Conservation (phyloP, 2,329 filamentous ascomycete species). For the Cytospora schulzeri region DNA sequence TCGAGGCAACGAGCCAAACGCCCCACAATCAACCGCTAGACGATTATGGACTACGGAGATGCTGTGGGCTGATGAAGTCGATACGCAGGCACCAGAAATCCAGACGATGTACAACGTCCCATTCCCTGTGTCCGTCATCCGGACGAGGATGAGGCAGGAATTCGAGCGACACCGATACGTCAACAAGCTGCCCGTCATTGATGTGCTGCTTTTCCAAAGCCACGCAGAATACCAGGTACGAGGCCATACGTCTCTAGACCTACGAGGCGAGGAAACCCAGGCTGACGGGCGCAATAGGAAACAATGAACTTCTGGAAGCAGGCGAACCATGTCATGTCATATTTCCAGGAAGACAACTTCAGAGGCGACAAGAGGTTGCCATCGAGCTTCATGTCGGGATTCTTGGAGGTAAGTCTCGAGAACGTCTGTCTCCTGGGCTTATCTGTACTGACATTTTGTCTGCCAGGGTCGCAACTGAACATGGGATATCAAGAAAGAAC, state of each 20-base stretch:
- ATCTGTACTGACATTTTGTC: slow-evolving; percentile 29
- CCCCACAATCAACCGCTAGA: background rate
- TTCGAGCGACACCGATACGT: slow-evolving; percentile 96
- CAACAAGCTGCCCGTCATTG: slow-evolving; percentile 82
- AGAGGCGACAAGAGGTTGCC: slow-evolving; percentile 79
- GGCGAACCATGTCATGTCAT: slow-evolving; percentile 91
- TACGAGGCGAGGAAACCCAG: background rate
- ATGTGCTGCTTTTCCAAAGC: slow-evolving; percentile 88
- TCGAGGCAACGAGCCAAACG: slow-evolving; percentile 35
- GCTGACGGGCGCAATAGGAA: slow-evolving; percentile 61
- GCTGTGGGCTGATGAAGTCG: slow-evolving; percentile 17
- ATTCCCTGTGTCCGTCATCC: slow-evolving; percentile 82
- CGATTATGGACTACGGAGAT: background rate
- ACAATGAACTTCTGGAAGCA: slow-evolving; percentile 99
- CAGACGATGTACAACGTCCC: slow-evolving; percentile 96
- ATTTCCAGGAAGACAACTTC: slow-evolving; percentile 84
- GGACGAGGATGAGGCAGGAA: slow-evolving; percentile 93
- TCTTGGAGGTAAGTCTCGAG: slow-evolving; percentile 77
- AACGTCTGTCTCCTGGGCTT: background rate
- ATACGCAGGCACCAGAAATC: slow-evolving; percentile 82
- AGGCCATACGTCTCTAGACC: slow-evolving; percentile 28
- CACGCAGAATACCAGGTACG: slow-evolving; percentile 90
- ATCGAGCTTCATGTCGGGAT: slow-evolving; percentile 87
- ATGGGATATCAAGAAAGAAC: slow-evolving; percentile 32
- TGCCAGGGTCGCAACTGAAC: slow-evolving; percentile 58